Evolutionary conservation across 2,329 filamentous ascomycete genomes (phyloP).

Genomic region (Teratosphaeria viscida): DNA sequence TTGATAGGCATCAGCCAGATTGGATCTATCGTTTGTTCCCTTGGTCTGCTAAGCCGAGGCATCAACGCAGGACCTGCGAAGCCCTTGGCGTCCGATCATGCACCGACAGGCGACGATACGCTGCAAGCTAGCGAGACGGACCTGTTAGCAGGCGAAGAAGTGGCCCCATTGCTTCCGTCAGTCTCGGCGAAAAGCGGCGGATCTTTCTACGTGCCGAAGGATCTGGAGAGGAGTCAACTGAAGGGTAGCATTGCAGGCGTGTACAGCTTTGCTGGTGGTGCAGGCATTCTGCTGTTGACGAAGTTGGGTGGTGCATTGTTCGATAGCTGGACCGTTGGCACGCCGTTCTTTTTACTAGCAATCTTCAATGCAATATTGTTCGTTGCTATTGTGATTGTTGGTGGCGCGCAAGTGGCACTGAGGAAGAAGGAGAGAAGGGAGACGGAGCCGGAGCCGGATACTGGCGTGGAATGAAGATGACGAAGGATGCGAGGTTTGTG

Average conservation of each 20-base stretch:
- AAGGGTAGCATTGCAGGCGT: constrained; percentile 93
- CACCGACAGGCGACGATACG: constrained; percentile 5
- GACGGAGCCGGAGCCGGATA: not conserved
- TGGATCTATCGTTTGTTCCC: constrained; percentile 86
- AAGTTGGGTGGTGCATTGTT: constrained; percentile 85
- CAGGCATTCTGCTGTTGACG: constrained; percentile 80
- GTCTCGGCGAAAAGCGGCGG: not conserved
- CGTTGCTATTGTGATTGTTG: constrained; percentile 26
- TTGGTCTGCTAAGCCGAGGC: constrained; percentile 76
- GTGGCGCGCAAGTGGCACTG: not conserved
- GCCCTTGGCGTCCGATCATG: constrained; percentile 9
- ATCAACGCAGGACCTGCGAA: constrained; percentile 36
- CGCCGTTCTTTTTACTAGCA: constrained; percentile 93
- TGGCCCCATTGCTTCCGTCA: constrained; percentile 16
- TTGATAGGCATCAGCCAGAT: constrained; percentile 89
- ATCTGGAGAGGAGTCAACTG: constrained; percentile 37
- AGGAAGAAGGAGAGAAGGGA: not conserved
- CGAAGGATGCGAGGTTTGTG: not conserved
- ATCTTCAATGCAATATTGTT: constrained; percentile 70
- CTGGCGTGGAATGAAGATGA: not conserved
- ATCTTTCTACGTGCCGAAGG: not conserved
- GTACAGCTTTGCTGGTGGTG: constrained; percentile 83
- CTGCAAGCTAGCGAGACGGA: constrained; percentile 7
- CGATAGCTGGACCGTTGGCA: constrained; percentile 60
- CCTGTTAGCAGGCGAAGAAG: constrained; percentile 11